Evolutionary conservation across 305 asterid species (phyloP), one percentile per base, ranked within the genome.

Genomic region (Solanum aculeatissimum): DNA sequence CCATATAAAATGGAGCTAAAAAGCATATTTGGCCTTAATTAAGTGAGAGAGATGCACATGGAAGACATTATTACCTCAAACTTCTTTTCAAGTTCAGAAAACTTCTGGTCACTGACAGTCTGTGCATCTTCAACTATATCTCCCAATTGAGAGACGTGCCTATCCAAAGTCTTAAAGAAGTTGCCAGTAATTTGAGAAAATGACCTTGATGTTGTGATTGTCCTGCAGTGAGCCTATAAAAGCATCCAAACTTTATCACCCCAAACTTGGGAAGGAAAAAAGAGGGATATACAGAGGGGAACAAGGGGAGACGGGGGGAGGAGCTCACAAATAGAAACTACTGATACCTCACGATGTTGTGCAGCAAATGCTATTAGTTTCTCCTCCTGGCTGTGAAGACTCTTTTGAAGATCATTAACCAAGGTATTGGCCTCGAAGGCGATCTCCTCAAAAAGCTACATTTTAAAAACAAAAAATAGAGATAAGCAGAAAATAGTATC

Each of bases 31-130:
- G 51, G n/a, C 68, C 66, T 53, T 78, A 66, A 54, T 54, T 21
- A 54, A 32, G 27, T 79, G 51, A 79, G 84, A 60, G 71, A 63
- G 63, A 23, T 42, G 68, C 45, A 68, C 79, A 21, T 66, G 66
- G 84, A 43, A n/a, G 54, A 91, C 82, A 55, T 40, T 68, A 82
- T 88, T 87, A 95, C 99, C 99, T 97, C 98, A 89, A 97, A 97
- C 91, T 93, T 95, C 93, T 90, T 92, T 91, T 93, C 98, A 83
- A 97, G 95, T 89, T 95, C 99, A 81, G 95, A 89, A 87, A 97
- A 87, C 88, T 94, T 93, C 86, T 90, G 88, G 88, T 94, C 96
- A 86, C 94, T 94, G 83, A 81, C 87, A 54, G 89, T 87, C 55
- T 93, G 99, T 35, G 97, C 93, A 89, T 97, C 99, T 85, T 93